Evolutionary conservation across 2,329 filamentous ascomycete species (phyloP).

Genomic region (Arachnopeziza araneosa): DNA sequence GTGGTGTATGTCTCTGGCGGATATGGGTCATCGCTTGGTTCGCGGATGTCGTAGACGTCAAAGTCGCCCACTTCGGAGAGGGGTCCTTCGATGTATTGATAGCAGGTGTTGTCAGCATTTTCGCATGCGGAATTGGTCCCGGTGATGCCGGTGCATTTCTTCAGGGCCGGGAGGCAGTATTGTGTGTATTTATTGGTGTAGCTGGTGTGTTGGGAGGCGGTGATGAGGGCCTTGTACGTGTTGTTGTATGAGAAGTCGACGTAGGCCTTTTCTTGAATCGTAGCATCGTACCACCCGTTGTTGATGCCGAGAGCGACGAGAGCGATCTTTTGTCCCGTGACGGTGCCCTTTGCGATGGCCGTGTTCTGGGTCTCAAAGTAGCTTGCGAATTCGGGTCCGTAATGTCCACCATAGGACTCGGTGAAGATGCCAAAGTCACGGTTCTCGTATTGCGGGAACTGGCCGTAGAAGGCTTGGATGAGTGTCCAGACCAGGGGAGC

Average conservation of each 20-base stretch:
- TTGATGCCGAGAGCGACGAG: constrained; percentile 32
- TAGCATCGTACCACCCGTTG: constrained; percentile 43
- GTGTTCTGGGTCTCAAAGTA: constrained; percentile 54
- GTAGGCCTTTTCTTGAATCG: constrained; percentile 43
- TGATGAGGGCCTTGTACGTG: constrained; percentile 38
- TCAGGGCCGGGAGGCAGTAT: constrained; percentile 34
- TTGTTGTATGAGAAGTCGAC: constrained; percentile 28
- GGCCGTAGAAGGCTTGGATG: constrained; percentile 55
- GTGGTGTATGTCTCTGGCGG: constrained; percentile 34
- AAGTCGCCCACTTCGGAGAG: constrained; percentile 28
- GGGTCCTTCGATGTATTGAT: constrained; percentile 31
- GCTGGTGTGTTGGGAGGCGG: constrained; percentile 25
- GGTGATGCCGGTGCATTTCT: constrained; percentile 38
- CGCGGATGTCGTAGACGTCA: constrained; percentile 27
- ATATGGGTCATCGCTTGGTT: constrained; percentile 29
- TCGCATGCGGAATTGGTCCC: constrained; percentile 80
- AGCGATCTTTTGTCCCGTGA: constrained; percentile 31
- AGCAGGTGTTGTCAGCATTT: constrained; percentile 44
- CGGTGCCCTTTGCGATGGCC: constrained; percentile 38
- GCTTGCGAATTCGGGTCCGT: constrained; percentile 42
- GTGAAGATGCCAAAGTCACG: constrained; percentile 50
- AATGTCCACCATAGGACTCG: constrained; percentile 51
- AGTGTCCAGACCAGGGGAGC: constrained; percentile 49
- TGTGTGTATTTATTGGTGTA: constrained; percentile 32
- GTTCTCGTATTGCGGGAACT: constrained; percentile 58